Conservation (phyloP, 2,329 filamentous ascomycete species). For the Phyllosticta citriasiana region DNA sequence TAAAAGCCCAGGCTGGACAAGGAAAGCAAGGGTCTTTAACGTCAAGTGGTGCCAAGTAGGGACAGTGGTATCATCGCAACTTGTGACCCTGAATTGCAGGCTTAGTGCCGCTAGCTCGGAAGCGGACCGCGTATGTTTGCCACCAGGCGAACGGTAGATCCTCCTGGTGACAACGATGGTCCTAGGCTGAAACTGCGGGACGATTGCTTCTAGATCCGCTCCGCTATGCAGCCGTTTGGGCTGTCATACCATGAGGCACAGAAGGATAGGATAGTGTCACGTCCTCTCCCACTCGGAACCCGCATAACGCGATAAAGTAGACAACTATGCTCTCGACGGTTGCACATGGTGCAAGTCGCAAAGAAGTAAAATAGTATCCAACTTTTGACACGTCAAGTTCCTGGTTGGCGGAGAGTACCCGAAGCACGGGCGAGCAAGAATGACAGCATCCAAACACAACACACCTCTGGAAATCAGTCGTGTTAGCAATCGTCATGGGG, state of each 20-base stretch:
- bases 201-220: not conserved
- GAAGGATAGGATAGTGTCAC: not conserved
- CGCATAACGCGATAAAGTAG: not conserved
- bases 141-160: not conserved
- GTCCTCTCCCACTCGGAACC: not conserved
- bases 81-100: not conserved
- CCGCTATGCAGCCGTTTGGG: not conserved
- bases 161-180: not conserved
- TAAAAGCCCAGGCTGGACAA: not conserved
- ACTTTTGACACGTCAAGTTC: not conserved
- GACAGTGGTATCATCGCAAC: not conserved
- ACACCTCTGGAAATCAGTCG: not conserved
- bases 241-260: not conserved
- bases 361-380: not conserved
- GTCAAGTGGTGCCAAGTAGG: not conserved
- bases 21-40: not conserved
- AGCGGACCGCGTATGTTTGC: not conserved
- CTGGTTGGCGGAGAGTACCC: not conserved
- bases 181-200: not conserved
- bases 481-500: not conserved
- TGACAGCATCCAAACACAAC: not conserved
- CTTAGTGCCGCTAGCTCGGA: not conserved
- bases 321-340: not conserved
- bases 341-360: not conserved
- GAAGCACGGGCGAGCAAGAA: not conserved